These are phyloP conservation scores for Paramarasmius palmivorus DNA, from an alignment of 1,284 basidiomycete species.

Conservation along the genomic window DNA sequence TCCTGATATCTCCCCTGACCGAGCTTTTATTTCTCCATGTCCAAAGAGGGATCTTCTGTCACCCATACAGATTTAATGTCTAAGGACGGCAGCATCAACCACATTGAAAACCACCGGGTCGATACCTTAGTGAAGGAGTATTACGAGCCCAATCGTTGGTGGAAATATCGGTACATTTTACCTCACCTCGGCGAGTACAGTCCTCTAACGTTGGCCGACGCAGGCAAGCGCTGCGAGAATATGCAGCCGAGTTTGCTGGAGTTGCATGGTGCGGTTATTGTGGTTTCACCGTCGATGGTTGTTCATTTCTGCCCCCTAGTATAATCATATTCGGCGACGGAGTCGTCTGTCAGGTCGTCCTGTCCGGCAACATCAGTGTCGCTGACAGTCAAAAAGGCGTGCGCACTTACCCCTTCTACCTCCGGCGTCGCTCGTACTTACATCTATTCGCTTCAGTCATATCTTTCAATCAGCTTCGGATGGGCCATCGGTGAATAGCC, in stretches of 20 bases:
- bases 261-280: conserved; percentile 37
- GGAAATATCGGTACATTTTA: conserved; percentile 50
- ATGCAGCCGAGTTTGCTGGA: conserved; percentile 68
- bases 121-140: not conserved
- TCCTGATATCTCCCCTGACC: not conserved
- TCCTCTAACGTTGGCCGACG: not conserved
- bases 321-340: conserved; percentile 68
- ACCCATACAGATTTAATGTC: not conserved
- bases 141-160: conserved; percentile 55
- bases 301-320: conserved; percentile 17
- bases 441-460: conserved; percentile 40
- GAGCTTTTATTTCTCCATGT: not conserved
- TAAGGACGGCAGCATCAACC: not conserved
- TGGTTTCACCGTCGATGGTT: conserved; percentile 26
- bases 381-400: conserved; percentile 61
- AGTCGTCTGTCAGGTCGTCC: conserved; percentile 61
- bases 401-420: conserved; percentile 29
- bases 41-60: not conserved
- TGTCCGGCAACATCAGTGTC: conserved; percentile 54
- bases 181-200: not conserved
- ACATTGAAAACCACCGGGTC: not conserved
- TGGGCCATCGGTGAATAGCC: conserved; percentile 60
- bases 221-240: conserved; percentile 54
- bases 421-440: not conserved
- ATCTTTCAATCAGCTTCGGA: conserved; percentile 59